Conservation (phyloP, 2,329 filamentous ascomycete genomes). For the Aspergillus proliferans region DNA sequence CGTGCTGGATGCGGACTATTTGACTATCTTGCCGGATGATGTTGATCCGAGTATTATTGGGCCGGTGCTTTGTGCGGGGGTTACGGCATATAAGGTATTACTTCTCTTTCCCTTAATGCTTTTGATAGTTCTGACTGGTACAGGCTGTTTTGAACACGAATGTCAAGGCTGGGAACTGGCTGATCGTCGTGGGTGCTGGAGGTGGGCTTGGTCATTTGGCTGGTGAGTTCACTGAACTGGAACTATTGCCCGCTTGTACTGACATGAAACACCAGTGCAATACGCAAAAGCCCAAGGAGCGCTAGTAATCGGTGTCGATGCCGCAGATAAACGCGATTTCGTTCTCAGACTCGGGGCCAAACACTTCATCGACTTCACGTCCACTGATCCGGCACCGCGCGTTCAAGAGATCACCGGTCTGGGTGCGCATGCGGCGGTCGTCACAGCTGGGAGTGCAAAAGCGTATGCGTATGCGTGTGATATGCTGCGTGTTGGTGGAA, state of each 20-base stretch:
- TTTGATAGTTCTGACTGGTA: not conserved
- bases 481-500: conserved; percentile 41
- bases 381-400: conserved; percentile 26
- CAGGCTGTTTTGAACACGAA: conserved; percentile 40
- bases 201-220: conserved; percentile 43
- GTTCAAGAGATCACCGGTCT: conserved; percentile 34
- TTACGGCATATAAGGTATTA: conserved; percentile 39
- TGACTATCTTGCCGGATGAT: conserved; percentile 40
- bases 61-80: conserved; percentile 40
- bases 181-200: conserved; percentile 43
- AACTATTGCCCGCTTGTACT: conserved; percentile 1
- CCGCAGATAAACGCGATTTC: conserved; percentile 35
- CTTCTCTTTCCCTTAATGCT: not conserved
- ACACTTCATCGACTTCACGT: conserved; percentile 38
- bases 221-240: conserved; percentile 20
- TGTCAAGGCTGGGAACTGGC: conserved; percentile 34
- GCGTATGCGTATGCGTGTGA: conserved; percentile 40
- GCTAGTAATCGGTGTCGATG: conserved; percentile 39
- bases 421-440: conserved; percentile 38
- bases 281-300: conserved; percentile 39
- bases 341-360: conserved; percentile 34
- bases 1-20: conserved; percentile 39
- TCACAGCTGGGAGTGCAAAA: conserved; percentile 37
- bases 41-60: conserved; percentile 37
- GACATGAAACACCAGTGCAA: conserved; percentile 29